Evolutionary conservation across 176 grass and related monocot species (phyloP), one percentile per base, ranked within the genome.

Genomic region (Phyllostachys edulis): DNA sequence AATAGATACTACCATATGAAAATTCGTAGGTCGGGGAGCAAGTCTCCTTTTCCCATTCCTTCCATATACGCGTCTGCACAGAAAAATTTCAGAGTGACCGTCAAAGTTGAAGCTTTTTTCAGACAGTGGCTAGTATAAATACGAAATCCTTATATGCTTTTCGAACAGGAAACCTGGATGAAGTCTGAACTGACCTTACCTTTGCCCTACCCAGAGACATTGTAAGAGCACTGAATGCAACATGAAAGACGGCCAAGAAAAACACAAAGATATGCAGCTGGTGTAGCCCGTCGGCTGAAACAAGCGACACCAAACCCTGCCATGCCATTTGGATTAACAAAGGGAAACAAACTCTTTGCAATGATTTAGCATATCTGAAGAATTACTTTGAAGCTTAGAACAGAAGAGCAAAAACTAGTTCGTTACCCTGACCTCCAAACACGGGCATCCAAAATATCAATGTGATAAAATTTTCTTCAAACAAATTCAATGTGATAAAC

Each of bases 251-350:
- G 5, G 96, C 96, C 87, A 98, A 73, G 88, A 98, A 95, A 69
- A 98, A 98, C 36, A 98, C 81, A 71, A 98, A 92, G 69, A 98
- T 86, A 39, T 98, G 96, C 74, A 98, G 74, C 77, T 95, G 89
- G 63, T 98, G 93, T 59, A 98, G 51, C 73, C 85, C 89, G 21
- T 87, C 81, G 5, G 69, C 3, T 61, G 96, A 95, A 80, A 98
- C 87, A 68, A 98, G 87, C 38, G 91, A 87, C 50, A 90, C 96
- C 82, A 86, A 92, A 42, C 91, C 91, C 96, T 98, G 82, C 66
- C 71, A 87, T 77, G 23, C n/a, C 68, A 74, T 80, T 51, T 36
- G 29, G 11, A 45, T 79, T 37, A 44, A 7, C 65, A 27, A 12
- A 7, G 40, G 18, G 24, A 54, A 69, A 5, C 9, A 73, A 20